phyloP scores from a whole-genome alignment of 2,329 filamentous ascomycete species.

The Colletotrichum orchidophilum region DNA sequence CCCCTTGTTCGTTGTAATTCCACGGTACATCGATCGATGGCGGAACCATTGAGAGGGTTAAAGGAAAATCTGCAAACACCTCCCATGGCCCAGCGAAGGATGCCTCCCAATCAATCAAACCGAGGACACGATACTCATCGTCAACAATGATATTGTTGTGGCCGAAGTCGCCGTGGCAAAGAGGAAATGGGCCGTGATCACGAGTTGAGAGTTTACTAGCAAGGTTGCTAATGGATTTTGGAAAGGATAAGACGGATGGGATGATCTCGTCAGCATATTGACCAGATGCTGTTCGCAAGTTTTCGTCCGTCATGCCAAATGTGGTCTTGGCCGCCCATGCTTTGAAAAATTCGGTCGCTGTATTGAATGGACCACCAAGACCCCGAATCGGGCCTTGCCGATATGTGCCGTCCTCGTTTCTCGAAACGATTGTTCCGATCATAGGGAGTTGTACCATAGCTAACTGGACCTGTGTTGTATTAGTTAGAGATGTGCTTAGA shows the following conservation, averaged over 20 bases:
- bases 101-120: slow-evolving; percentile 41
- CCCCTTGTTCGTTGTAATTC: slow-evolving; percentile 12
- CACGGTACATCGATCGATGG: not conserved
- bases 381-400: not conserved
- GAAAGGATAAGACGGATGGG: slow-evolving; percentile 1
- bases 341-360: slow-evolving; percentile 4
- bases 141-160: slow-evolving; percentile 38
- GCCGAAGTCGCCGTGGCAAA: slow-evolving; percentile 6
- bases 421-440: slow-evolving; percentile 1
- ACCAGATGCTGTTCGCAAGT: not conserved
- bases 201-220: not conserved
- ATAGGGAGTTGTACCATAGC: not conserved
- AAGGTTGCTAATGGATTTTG: not conserved
- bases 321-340: slow-evolving; percentile 1
- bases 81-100: slow-evolving; percentile 30
- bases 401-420: not conserved
- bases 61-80: slow-evolving; percentile 9
- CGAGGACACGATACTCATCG: slow-evolving; percentile 36
- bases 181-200: slow-evolving; percentile 1
- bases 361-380: slow-evolving; percentile 4
- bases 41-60: slow-evolving; percentile 10
- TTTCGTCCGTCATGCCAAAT: not conserved
- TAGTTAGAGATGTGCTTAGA: not conserved
- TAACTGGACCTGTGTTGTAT: not conserved
- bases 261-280: slow-evolving; percentile 2